phyloP scores from a whole-genome alignment of 495 filamentous ascomycete species.

The Hypomontagnella monticulosa region DNA sequence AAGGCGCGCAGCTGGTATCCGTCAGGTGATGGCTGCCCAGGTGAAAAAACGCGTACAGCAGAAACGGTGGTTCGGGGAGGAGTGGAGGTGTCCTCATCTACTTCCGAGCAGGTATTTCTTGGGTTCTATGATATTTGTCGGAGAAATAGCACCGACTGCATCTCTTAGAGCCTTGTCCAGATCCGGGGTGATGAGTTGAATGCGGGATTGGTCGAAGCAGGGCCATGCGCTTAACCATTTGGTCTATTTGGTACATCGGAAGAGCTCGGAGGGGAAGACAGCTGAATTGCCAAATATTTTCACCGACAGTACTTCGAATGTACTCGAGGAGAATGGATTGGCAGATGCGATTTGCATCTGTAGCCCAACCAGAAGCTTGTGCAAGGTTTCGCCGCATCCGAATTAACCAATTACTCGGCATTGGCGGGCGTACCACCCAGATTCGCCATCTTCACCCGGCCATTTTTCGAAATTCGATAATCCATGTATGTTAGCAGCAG shows the following conservation, averaged over 20 bases:
- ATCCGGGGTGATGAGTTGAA: slow-evolving; percentile 6
- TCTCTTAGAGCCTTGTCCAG: slow-evolving; percentile 23
- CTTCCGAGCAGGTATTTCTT: neutral
- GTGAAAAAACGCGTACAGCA: slow-evolving; percentile 6
- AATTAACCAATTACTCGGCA: slow-evolving; percentile 34
- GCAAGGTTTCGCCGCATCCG: slow-evolving; percentile 37
- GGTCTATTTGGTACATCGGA: slow-evolving; percentile 26
- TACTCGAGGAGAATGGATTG: slow-evolving; percentile 19
- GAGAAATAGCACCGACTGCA: neutral
- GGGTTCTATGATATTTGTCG: slow-evolving; percentile 7
- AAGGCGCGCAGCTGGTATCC: slow-evolving; percentile 33
- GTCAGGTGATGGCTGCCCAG: slow-evolving; percentile 40
- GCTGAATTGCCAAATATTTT: slow-evolving; percentile 41
- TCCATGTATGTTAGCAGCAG: slow-evolving; percentile 25
- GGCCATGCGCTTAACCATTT: slow-evolving; percentile 8
- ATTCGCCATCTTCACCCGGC: slow-evolving; percentile 37
- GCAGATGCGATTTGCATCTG: slow-evolving; percentile 33
- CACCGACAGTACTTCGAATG: slow-evolving; percentile 26
- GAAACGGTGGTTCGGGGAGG: neutral
- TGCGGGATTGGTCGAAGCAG: slow-evolving; percentile 27
- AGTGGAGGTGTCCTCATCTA: slow-evolving; percentile 23
- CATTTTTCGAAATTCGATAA: slow-evolving; percentile 34
- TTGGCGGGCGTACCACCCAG: slow-evolving; percentile 33
- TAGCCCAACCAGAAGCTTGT: slow-evolving; percentile 31
- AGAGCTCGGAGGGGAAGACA: slow-evolving; percentile 33